phyloP scores from a whole-genome alignment of 257 asterid species.

The Nicotiana undulata region DNA sequence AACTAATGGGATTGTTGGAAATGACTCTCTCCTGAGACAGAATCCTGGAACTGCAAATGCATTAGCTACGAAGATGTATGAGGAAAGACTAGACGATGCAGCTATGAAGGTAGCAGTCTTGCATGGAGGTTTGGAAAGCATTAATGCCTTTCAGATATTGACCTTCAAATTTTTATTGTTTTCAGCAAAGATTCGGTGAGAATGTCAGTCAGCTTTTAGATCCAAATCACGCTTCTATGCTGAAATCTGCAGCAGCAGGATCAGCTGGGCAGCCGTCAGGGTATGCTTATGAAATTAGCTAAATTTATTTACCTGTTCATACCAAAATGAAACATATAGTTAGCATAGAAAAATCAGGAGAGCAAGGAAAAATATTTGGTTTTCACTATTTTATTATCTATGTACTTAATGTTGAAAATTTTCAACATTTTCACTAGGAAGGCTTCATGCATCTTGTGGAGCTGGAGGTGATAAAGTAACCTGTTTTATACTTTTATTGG shows the following conservation, averaged over 20 bases:
- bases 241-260: conserved; percentile 82
- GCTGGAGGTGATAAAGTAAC: background rate
- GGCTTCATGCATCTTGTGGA: background rate
- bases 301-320: conserved; percentile 1
- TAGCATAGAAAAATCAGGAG: background rate
- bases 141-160: conserved; percentile 7
- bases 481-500: background rate
- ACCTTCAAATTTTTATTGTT: conserved; percentile 15
- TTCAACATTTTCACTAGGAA: background rate
- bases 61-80: conserved; percentile 81
- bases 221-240: conserved; percentile 77
- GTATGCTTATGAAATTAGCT: conserved; percentile 29
- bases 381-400: background rate
- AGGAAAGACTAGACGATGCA: conserved; percentile 86
- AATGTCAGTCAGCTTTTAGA: conserved; percentile 72
- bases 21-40: conserved; percentile 74
- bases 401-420: background rate
- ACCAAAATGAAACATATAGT: background rate
- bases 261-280: conserved; percentile 83
- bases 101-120: conserved; percentile 59
- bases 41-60: conserved; percentile 81
- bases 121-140: background rate
- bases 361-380: background rate
- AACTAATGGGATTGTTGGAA: conserved; percentile 74
- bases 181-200: conserved; percentile 88